Conservation (phyloP, 345 rosid genomes). For the Cochlearia excelsa region DNA sequence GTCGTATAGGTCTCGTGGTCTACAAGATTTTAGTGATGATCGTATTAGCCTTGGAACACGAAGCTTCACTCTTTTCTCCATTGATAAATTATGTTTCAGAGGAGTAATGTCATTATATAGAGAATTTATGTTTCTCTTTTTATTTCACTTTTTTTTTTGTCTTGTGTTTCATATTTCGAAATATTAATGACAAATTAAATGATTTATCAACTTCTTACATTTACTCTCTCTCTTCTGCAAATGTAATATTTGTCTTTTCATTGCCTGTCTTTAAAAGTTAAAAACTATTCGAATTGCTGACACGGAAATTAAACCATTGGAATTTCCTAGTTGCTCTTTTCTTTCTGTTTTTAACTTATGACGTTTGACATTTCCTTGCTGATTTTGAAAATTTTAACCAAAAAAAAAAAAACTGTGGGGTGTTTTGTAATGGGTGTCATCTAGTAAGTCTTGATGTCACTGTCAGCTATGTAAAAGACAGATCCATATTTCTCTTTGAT, state of each 20-base stretch:
- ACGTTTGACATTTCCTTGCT: neutral
- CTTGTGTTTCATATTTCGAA: constrained; percentile 6
- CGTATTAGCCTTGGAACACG: constrained; percentile 63
- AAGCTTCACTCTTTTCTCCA: constrained; percentile 62
- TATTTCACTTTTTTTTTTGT: neutral
- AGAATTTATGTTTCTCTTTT: no score
- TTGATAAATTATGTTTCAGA: constrained; percentile 30
- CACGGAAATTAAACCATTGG: constrained; percentile 33
- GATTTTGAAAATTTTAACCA: constrained; percentile 1
- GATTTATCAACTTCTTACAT: constrained; percentile 32
- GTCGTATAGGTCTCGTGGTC: constrained; percentile 54
- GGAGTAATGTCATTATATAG: neutral
- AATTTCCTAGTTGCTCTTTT: constrained; percentile 32
- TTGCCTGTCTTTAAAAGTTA: constrained; percentile 27
- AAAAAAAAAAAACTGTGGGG: no score
- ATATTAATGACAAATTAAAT: constrained; percentile 35
- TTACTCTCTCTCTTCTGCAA: constrained; percentile 21
- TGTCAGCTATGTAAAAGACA: no score
- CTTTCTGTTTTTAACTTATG: constrained; percentile 26
- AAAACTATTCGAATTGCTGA: constrained; percentile 33
- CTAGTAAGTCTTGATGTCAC: no score
- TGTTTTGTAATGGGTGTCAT: no score
- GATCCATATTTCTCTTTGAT: no score
- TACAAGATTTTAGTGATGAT: constrained; percentile 60
- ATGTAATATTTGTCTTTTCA: constrained; percentile 32